Conservation (phyloP, 805 yeast species). For the Zygotorulaspora sp. region DNA sequence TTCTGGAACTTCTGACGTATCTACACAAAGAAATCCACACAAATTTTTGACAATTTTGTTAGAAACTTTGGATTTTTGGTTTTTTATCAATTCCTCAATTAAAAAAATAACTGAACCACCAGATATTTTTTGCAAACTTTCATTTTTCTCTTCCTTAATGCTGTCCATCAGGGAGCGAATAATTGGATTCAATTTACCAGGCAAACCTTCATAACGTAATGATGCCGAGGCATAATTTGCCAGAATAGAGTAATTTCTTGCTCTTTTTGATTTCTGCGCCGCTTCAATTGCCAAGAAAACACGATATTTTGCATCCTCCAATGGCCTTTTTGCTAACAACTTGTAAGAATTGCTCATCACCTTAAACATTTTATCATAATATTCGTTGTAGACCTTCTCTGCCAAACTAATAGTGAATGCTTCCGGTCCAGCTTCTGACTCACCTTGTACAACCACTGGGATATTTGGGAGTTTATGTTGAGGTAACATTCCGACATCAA, state of each 20-base stretch:
- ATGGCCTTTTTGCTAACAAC: conserved; percentile 61
- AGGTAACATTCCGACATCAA: conserved; percentile 69
- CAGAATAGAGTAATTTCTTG: conserved; percentile 55
- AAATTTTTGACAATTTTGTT: conserved; percentile 87
- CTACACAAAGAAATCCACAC: conserved; percentile 91
- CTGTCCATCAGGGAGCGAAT: conserved; percentile 91
- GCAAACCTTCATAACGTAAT: conserved; percentile 57
- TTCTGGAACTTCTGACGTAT: conserved; percentile 93
- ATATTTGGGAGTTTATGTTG: conserved; percentile 69
- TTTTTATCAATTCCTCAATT: conserved; percentile 51
- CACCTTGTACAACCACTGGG: conserved; percentile 91
- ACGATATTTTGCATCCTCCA: conserved; percentile 75
- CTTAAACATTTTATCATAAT: conserved; percentile 60
- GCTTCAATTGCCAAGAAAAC: conserved; percentile 63
- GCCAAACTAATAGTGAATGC: conserved; percentile 84
- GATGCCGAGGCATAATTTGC: conserved; percentile 79
- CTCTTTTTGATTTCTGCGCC: conserved; percentile 49
- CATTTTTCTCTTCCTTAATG: conserved; percentile 68
- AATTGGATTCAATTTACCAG: conserved; percentile 81
- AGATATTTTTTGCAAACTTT: conserved; percentile 62
- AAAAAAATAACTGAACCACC: conserved; percentile 65
- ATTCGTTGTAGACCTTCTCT: conserved; percentile 58
- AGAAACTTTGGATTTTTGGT: conserved; percentile 66
- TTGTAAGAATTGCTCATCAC: conserved; percentile 64
- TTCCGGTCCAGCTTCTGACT: conserved; percentile 86